phyloP scores from a whole-genome alignment of 2,329 filamentous ascomycete genomes.

The Geosmithia morbida region DNA sequence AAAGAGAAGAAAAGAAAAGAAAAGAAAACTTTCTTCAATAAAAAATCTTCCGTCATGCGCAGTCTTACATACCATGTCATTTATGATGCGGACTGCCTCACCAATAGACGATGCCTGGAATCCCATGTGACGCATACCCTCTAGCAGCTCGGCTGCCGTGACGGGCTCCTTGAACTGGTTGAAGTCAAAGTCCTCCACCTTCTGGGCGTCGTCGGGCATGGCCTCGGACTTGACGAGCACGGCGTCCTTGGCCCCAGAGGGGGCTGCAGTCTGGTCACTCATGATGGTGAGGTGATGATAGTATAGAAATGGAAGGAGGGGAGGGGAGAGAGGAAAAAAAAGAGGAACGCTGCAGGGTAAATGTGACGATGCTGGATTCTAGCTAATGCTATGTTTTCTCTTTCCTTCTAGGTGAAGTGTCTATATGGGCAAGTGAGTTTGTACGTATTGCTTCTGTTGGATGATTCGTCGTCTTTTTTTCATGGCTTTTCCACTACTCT shows the following conservation, averaged over 20 bases:
- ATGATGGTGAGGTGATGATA: background rate
- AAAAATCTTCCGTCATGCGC: background rate
- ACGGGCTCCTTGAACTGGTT: slow-evolving; percentile 65
- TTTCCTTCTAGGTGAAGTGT: background rate
- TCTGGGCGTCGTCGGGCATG: slow-evolving; percentile 61
- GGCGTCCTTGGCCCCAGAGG: slow-evolving; percentile 55
- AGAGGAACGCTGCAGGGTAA: background rate
- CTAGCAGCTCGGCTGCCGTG: slow-evolving; percentile 72
- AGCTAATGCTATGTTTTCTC: background rate
- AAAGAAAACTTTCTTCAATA: too few species aligned
- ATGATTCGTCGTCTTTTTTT: too few species aligned
- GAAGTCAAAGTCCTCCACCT: slow-evolving; percentile 88
- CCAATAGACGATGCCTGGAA: slow-evolving; percentile 56
- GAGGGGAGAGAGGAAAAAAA: background rate
- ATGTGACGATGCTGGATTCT: background rate
- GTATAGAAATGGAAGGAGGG: too few species aligned
- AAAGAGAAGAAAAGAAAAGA: too few species aligned
- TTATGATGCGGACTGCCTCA: slow-evolving; percentile 82
- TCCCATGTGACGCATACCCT: slow-evolving; percentile 78
- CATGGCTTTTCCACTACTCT: too few species aligned
- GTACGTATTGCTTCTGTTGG: too few species aligned
- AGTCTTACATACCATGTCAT: slow-evolving; percentile 65
- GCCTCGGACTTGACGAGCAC: slow-evolving; percentile 76
- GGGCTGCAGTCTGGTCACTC: slow-evolving; percentile 21
- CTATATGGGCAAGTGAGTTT: background rate